Evolutionary conservation across 805 yeast genomes (phyloP).

Genomic region (Lipomyces anomalus): DNA sequence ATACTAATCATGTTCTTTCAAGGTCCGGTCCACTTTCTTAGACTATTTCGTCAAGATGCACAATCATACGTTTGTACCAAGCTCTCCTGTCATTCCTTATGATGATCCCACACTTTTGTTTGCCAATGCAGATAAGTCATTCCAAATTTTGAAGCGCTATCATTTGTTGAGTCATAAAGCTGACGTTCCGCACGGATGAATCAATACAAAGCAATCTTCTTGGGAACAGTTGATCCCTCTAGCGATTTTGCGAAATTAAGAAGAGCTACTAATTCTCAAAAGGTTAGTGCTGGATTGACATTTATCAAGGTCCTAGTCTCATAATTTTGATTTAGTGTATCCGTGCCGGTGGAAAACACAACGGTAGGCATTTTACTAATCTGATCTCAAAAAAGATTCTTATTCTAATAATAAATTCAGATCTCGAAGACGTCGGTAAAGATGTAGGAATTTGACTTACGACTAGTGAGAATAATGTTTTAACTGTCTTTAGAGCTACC

Average conservation of each 20-base stretch:
- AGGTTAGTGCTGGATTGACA: slow-evolving; percentile 30
- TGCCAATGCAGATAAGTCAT: slow-evolving; percentile 79
- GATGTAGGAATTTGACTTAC: slow-evolving; percentile 47
- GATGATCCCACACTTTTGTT: slow-evolving; percentile 96
- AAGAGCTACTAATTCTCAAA: slow-evolving; percentile 92
- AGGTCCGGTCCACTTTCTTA: slow-evolving; percentile 79
- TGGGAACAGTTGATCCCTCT: slow-evolving; percentile 95
- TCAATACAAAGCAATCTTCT: slow-evolving; percentile 94
- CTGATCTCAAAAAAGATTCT: neutral
- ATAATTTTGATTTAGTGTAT: slow-evolving; percentile 50
- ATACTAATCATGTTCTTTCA: neutral
- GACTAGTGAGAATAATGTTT: neutral
- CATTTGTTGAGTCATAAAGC: neutral
- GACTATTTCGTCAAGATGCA: slow-evolving; percentile 62
- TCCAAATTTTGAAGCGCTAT: neutral
- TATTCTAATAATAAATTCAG: slow-evolving; percentile 40
- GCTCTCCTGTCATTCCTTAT: slow-evolving; percentile 93
- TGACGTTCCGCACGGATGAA: slow-evolving; percentile 52
- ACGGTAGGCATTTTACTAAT: slow-evolving; percentile 22
- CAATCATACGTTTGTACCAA: slow-evolving; percentile 77
- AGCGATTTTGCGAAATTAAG: slow-evolving; percentile 77
- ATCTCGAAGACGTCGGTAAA: slow-evolving; percentile 95
- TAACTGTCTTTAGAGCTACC: slow-evolving; percentile 45
- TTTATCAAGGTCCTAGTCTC: neutral
- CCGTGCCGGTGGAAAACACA: slow-evolving; percentile 98